Percentiles rank a stretch among this genome's conserved stretches.
These are phyloP conservation scores for Talaromyces verruculosus DNA, from an alignment of 2,329 filamentous ascomycete species.

Conservation along the genomic window DNA sequence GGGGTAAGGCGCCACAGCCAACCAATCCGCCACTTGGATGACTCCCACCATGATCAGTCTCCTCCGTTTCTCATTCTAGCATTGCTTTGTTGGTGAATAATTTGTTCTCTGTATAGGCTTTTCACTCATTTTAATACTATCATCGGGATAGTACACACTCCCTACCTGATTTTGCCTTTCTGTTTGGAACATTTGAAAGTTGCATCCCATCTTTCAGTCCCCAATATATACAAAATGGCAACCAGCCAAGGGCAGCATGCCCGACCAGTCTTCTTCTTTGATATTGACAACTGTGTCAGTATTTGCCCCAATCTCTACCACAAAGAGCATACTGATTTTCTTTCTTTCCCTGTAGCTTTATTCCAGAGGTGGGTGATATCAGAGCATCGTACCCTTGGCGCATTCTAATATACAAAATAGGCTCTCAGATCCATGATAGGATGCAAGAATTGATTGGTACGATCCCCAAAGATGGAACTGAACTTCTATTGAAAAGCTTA, in stretches of 20 bases:
- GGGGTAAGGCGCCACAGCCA: neutral
- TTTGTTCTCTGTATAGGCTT: neutral
- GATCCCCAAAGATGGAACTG: conserved; percentile 23
- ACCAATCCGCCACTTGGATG: conserved; percentile 1
- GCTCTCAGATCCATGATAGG: conserved; percentile 77
- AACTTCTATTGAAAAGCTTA: no score
- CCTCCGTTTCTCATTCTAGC: neutral
- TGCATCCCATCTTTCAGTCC: neutral
- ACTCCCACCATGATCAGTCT: neutral
- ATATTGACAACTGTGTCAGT: conserved; percentile 92
- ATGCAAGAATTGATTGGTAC: conserved; percentile 78
- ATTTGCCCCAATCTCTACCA: neutral
- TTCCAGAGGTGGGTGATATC: conserved; percentile 66
- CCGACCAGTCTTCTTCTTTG: conserved; percentile 70
- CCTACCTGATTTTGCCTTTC: neutral
- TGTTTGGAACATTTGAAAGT: neutral
- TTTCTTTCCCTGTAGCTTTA: conserved; percentile 60
- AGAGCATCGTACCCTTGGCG: neutral
- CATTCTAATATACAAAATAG: conserved; percentile 41
- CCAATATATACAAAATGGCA: conserved; percentile 13
- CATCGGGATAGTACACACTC: neutral
- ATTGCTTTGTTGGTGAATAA: neutral
- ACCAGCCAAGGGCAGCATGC: conserved; percentile 31
- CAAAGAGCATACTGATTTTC: neutral
- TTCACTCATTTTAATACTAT: neutral